Conservation (phyloP, 2,329 filamentous ascomycete species). For the Arthrobotrys pseudoclavata region DNA sequence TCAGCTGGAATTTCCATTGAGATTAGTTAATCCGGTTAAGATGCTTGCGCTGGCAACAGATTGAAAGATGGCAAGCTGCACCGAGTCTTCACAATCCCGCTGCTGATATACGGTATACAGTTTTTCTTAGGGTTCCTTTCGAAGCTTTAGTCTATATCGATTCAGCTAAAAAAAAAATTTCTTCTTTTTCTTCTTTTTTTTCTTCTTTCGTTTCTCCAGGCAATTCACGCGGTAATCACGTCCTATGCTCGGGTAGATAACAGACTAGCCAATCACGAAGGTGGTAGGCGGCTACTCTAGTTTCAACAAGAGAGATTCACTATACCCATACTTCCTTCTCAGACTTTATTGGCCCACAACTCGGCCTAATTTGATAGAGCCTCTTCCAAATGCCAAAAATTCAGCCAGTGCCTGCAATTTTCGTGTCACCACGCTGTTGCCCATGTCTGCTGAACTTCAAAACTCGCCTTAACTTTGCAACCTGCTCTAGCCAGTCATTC, state of each 20-base stretch:
- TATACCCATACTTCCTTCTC: slow-evolving; percentile 12
- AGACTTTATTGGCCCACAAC: slow-evolving; percentile 25
- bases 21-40: neutral
- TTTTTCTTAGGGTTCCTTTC: too few species aligned
- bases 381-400: slow-evolving; percentile 31
- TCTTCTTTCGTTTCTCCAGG: neutral
- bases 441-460: slow-evolving; percentile 19
- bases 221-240: slow-evolving; percentile 14
- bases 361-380: slow-evolving; percentile 32
- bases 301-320: slow-evolving; percentile 51
- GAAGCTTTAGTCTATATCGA: too few species aligned
- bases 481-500: slow-evolving; percentile 29
- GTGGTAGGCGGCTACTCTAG: slow-evolving; percentile 36
- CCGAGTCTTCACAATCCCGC: too few species aligned
- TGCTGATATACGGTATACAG: too few species aligned
- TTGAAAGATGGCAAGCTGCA: too few species aligned
- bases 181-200: neutral
- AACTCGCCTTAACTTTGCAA: slow-evolving; percentile 24
- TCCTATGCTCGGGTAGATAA: slow-evolving; percentile 14
- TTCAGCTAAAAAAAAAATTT: too few species aligned
- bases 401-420: slow-evolving; percentile 44
- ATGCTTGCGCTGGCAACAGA: too few species aligned
- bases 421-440: slow-evolving; percentile 39
- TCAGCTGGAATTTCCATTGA: neutral
- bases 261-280: slow-evolving; percentile 34